Conservation (phyloP, 2,329 filamentous ascomycete genomes). For the Graphilbum fragrans region DNA sequence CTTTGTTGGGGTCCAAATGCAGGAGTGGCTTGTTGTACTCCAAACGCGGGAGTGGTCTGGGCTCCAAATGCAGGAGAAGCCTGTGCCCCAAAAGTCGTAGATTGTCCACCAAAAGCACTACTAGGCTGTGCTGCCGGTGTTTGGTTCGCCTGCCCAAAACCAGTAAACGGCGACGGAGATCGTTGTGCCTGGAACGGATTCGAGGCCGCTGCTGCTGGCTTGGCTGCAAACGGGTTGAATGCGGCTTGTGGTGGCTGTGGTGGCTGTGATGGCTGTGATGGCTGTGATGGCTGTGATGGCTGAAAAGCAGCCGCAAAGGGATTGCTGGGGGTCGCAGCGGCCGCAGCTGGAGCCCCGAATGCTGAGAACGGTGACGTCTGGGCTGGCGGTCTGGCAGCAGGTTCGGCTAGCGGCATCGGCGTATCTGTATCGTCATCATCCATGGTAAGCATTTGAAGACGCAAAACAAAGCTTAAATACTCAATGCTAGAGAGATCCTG, state of each 20-base stretch:
- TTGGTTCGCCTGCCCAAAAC: not conserved
- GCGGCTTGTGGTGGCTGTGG: not conserved
- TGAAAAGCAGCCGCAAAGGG: conserved; percentile 1
- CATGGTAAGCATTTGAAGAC: too few relatives aligned
- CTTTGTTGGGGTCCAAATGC: too few relatives aligned
- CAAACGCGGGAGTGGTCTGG: too few relatives aligned
- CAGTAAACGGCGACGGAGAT: not conserved
- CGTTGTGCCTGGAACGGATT: not conserved
- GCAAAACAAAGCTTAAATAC: too few relatives aligned
- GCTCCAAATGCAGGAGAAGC: too few relatives aligned
- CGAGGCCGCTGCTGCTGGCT: not conserved
- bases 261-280: not conserved
- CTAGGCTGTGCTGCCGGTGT: not conserved
- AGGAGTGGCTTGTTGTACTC: too few relatives aligned
- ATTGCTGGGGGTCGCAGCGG: not conserved
- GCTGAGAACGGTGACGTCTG: not conserved
- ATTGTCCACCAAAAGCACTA: not conserved
- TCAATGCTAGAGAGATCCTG: too few relatives aligned
- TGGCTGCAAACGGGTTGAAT: not conserved
- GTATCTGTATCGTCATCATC: too few relatives aligned
- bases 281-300: not conserved
- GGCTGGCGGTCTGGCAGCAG: too few relatives aligned
- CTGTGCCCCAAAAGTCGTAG: not conserved
- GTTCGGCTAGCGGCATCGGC: too few relatives aligned
- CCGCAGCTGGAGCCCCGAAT: not conserved